Base-by-base conservation (phyloP, 306 rosid species). In the Cercis canadensis region DNA sequence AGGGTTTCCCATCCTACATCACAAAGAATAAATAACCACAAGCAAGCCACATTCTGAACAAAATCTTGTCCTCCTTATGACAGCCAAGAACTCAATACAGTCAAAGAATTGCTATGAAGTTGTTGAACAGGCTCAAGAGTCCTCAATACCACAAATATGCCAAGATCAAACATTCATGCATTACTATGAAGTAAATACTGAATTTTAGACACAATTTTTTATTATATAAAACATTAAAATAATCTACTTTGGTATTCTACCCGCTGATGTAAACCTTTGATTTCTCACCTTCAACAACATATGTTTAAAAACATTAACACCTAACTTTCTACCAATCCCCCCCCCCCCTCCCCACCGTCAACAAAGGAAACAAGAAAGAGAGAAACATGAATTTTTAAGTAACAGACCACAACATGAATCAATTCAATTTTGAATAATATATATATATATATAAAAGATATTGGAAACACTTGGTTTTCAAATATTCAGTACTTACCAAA, bases 401-500 rank as follows among this genome's bases (percentile, higher is more conserved):
- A 47, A 47, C 31, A 24, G n/a, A 24, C 3, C 18, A 45, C 16
- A 24, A 24, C 43, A 46, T 29, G 15, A 64, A 64, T 31, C 29
- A 74, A 40, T n/a, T n/a, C n/a, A n/a, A n/a, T n/a, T n/a, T n/a
- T n/a, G n/a, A n/a, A n/a, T n/a, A n/a, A n/a, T n/a, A n/a, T n/a
- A n/a, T n/a, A n/a, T n/a, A n/a, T n/a, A n/a, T n/a, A n/a, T n/a
- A n/a, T n/a, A n/a, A n/a, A n/a, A n/a, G n/a, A n/a, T n/a, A n/a
- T n/a, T n/a, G n/a, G n/a, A n/a, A n/a, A n/a, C n/a, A n/a, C n/a
- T n/a, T n/a, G n/a, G n/a, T n/a, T n/a, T n/a, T n/a, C 72, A 58
- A 62, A 62, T 67, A 72, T 52, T 65, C 41, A 75, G 55, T 14
- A 40, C 88, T 58, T 81, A 90, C 98, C 89, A 92, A 82, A 77